phyloP scores from a whole-genome alignment of 495 filamentous ascomycete species.

The Aspergillus egyptiacus region DNA sequence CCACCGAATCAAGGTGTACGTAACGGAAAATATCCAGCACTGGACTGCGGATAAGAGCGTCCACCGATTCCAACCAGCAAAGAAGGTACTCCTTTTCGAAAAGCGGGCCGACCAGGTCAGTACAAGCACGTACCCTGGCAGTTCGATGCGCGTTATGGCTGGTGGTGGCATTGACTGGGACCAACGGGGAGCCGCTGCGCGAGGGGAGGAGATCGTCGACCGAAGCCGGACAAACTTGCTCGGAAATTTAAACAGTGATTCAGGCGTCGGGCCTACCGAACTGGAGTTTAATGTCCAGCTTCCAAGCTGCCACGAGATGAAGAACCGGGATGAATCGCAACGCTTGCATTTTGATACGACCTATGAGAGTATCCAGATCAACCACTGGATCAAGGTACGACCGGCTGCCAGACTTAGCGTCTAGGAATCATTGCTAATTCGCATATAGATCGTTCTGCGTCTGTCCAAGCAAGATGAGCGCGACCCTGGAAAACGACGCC shows the following conservation, averaged over 20 bases:
- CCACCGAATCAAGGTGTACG: constrained; percentile 90
- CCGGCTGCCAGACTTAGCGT: neutral
- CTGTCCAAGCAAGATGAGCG: constrained; percentile 80
- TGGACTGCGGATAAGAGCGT: constrained; percentile 84
- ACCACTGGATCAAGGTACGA: constrained; percentile 97
- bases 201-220: constrained; percentile 52
- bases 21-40: constrained; percentile 93
- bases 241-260: constrained; percentile 66
- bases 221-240: constrained; percentile 62
- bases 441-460: constrained; percentile 81
- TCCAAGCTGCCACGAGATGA: constrained; percentile 85
- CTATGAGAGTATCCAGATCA: constrained; percentile 92
- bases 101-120: constrained; percentile 80
- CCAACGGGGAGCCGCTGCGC: constrained; percentile 51
- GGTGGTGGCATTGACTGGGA: constrained; percentile 76
- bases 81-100: constrained; percentile 85
- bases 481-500: constrained; percentile 76
- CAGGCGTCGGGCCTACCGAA: constrained; percentile 77
- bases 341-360: constrained; percentile 90
- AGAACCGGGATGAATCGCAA: constrained; percentile 63
- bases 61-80: constrained; percentile 73
- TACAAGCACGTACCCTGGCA: constrained; percentile 69
- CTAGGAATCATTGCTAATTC: neutral
- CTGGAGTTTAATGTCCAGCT: constrained; percentile 96
- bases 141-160: constrained; percentile 69